Evolutionary conservation across 192 early-diverging fungal genomes (phyloP).

Genomic region (Helicostylum pulchrum): DNA sequence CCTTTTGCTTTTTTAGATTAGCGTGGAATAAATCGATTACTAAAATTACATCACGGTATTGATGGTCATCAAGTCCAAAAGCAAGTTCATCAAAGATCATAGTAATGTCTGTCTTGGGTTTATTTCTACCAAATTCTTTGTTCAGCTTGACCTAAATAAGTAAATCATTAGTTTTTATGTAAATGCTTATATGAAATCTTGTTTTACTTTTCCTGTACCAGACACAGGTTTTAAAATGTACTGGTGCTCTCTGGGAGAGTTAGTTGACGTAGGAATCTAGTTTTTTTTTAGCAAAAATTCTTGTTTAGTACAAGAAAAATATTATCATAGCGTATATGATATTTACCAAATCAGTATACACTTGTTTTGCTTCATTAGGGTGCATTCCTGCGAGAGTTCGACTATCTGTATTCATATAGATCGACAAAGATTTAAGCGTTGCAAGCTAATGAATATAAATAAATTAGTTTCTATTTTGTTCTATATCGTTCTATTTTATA

Average conservation of each 20-base stretch:
- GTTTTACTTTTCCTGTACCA: slow-evolving; percentile 62
- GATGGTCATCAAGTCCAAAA: slow-evolving; percentile 72
- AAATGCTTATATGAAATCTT: neutral
- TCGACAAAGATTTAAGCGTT: slow-evolving; percentile 55
- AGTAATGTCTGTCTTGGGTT: slow-evolving; percentile 48
- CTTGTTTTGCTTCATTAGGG: slow-evolving; percentile 10
- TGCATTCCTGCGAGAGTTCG: slow-evolving; percentile 13
- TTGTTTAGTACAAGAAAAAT: neutral
- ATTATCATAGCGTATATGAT: neutral
- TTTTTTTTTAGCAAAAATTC: slow-evolving; percentile 20
- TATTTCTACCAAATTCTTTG: slow-evolving; percentile 18
- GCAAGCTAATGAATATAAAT: slow-evolving; percentile 41
- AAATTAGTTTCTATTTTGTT: slow-evolving; percentile 1
- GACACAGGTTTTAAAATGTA: slow-evolving; percentile 79
- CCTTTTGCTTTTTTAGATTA: slow-evolving; percentile 30
- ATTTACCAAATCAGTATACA: slow-evolving; percentile 24
- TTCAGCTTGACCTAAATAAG: slow-evolving; percentile 22
- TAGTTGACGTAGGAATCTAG: slow-evolving; percentile 48
- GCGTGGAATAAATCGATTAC: slow-evolving; percentile 48
- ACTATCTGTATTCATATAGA: slow-evolving; percentile 74
- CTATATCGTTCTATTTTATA: neutral
- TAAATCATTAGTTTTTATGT: no score
- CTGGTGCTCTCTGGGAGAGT: slow-evolving; percentile 45
- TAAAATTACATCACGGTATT: slow-evolving; percentile 66
- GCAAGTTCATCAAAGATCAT: slow-evolving; percentile 76